Percentiles rank a stretch among this genome's conserved stretches.
These are phyloP conservation scores for Aspergillus egyptiacus DNA, from an alignment of 495 filamentous ascomycete genomes.

Conservation along the genomic window DNA sequence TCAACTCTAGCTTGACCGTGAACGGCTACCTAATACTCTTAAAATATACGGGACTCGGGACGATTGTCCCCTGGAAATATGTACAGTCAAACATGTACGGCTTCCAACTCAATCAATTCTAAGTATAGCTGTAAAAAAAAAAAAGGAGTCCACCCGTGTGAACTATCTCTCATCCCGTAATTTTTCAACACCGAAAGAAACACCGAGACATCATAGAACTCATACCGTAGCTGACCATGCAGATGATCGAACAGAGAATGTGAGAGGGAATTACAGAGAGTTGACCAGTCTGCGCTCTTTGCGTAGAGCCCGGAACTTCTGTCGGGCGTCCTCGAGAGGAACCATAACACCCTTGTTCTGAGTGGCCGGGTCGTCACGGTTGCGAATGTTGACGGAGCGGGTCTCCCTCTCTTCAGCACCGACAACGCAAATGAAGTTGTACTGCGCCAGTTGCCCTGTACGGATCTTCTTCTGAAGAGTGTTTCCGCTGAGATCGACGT, in stretches of 20 bases:
- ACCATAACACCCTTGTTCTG: constrained; percentile 71
- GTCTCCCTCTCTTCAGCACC: constrained; percentile 74
- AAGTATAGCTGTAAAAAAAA: not conserved
- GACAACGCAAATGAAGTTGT: constrained; percentile 90
- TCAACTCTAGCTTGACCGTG: no score
- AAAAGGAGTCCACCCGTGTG: no score
- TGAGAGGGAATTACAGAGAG: constrained; percentile 27
- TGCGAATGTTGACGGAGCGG: constrained; percentile 79
- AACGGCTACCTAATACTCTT: no score
- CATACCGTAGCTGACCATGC: not conserved
- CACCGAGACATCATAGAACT: constrained; percentile 3
- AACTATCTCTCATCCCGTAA: not conserved
- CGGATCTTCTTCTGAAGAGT: constrained; percentile 96
- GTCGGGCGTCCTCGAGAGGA: constrained; percentile 67
- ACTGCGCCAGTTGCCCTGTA: constrained; percentile 77
- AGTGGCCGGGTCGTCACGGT: constrained; percentile 77
- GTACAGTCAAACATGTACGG: no score
- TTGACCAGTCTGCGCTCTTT: constrained; percentile 58
- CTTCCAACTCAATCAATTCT: no score
- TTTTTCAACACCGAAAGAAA: constrained; percentile 8
- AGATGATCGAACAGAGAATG: not conserved
- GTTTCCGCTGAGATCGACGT: constrained; percentile 83
- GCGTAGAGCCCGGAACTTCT: constrained; percentile 64
- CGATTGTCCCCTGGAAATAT: no score
- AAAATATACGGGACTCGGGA: no score